Evolutionary conservation across 2,329 filamentous ascomycete genomes (phyloP), one percentile per base, ranked within the genome.

Genomic region (Fusarium xylarioides): DNA sequence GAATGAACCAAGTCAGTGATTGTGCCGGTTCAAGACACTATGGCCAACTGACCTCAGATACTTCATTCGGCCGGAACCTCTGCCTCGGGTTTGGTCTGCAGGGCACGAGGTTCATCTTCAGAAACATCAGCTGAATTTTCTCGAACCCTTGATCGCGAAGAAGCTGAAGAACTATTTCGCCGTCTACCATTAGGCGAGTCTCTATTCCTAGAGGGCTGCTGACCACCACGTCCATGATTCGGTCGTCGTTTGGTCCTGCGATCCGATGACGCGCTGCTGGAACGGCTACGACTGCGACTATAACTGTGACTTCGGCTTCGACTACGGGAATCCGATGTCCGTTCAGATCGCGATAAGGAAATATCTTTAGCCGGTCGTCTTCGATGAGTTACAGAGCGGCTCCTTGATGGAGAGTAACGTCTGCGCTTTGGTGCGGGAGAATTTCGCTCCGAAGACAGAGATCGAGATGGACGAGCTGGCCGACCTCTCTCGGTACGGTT

Each of bases 71-170:
- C 66, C 30, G 57, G 49, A 28, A 65, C 52, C 52, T 72, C 71
- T 50, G 37, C 47, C 54, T 72, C 65, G 44, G 72, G 43, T 38
- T 76, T 79, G 54, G 54, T 43, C 44, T 67, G 59, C 14, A 74
- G 63, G 32, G 70, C 74, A 71, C 66, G 69, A 62, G 73, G 53
- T 68, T 77, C 76, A 78, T 79, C 80, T 81, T 81, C 77, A 73
- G 73, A 85, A 86, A 81, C 82, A 89, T 91, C 88, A 90, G 86
- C 87, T 80, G 85, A 85, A 82, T 83, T 88, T 81, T 85, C 81
- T 83, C 82, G 85, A 78, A 80, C 80, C 79, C 83, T 84, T 80
- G 85, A 83, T 78, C 82, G 81, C 80, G 85, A 85, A 78, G 87
- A 87, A 79, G 83, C 83, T 71, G 87, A 87, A 72, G 88, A 88